Base-by-base conservation (phyloP, 331 rosid genomes). In the Phaseolus coccineus region DNA sequence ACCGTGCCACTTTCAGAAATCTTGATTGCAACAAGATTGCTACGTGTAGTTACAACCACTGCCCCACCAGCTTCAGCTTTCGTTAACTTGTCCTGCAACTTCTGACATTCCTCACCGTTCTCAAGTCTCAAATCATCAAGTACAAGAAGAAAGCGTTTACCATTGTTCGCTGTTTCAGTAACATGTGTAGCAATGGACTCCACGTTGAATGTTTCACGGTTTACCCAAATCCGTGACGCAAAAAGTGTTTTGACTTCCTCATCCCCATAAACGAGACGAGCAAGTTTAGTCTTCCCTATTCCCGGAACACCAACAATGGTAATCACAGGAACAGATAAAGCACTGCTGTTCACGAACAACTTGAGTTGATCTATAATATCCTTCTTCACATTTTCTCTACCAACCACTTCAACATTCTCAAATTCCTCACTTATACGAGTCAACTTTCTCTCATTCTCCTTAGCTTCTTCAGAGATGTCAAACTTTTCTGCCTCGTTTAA, bases 41-140 rank as follows among this genome's bases (percentile, higher is more conserved):
- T 14, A 4, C 75, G 61, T 30, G 75, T 69, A 7, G 75, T 48
- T 28, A 48, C 9, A 27, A 69, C 25, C 50, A 69, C 28, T 69
- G 30, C 75, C 5, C 25, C 75, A 27, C 7, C 35, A 2, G 35
- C 35, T 31, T 31, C 2, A n/a, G 57, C 27, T 13, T 27, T n/a
- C 4, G 6, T 35, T 6, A 76, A 8, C 4, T 48, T 57, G 28
- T 35, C 14, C 51, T 33, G 14, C 69, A 57, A 42, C 25, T 40
- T 57, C 19, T 57, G 16, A 1, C 59, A 0, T 28, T 63, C 51
- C 10, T 30, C 28, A 2, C 13, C 4, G 13, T 6, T 47, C 10
- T 48, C 61, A 28, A 2, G 1, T 11, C 10, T 50, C 27, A 76
- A 63, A 76, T 63, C 73, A 50, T 76, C 80, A 28, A 76, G 22